Evolutionary conservation across 805 yeast genomes (phyloP).

Genomic region (Kurtzmaniella fragi): DNA sequence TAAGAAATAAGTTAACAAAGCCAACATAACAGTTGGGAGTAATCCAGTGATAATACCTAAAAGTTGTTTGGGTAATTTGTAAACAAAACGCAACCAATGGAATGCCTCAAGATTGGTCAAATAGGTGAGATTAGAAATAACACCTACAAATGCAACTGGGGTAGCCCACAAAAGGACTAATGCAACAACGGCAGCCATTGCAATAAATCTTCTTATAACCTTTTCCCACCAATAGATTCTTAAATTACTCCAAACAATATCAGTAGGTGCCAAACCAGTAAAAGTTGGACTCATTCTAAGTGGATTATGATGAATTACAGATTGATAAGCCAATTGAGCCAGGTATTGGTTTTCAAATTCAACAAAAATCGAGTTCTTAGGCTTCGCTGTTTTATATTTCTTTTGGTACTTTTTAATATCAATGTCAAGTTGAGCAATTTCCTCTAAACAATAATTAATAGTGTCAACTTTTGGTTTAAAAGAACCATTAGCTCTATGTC

Average conservation of each 20-base stretch:
- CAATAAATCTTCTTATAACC: slow-evolving; percentile 46
- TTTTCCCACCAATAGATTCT: slow-evolving; percentile 80
- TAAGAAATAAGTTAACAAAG: slow-evolving; percentile 78
- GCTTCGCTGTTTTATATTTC: slow-evolving; percentile 40
- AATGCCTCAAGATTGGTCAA: slow-evolving; percentile 58
- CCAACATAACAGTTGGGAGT: slow-evolving; percentile 76
- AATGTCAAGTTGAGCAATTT: slow-evolving; percentile 50
- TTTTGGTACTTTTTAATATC: slow-evolving; percentile 56
- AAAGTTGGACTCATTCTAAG: slow-evolving; percentile 55
- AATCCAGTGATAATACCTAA: slow-evolving; percentile 85
- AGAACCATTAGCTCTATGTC: slow-evolving; percentile 43
- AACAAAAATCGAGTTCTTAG: slow-evolving; percentile 78
- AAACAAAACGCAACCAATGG: slow-evolving; percentile 69
- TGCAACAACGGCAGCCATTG: slow-evolving; percentile 50
- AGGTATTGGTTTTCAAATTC: slow-evolving; percentile 72
- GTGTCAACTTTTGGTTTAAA: slow-evolving; percentile 55
- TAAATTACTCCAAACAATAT: slow-evolving; percentile 67
- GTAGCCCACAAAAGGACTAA: slow-evolving; percentile 85
- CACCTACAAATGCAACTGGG: slow-evolving; percentile 97
- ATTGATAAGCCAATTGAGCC: slow-evolving; percentile 70
- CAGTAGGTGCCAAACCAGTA: slow-evolving; percentile 59
- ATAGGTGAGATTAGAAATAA: slow-evolving; percentile 78
- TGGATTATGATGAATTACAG: slow-evolving; percentile 61
- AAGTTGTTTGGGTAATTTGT: slow-evolving; percentile 63
- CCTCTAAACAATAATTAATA: slow-evolving; percentile 50